Evolutionary conservation across 225 moss, liverwort and hornwort species (phyloP).

Genomic region (Marchantia polymorpha): DNA sequence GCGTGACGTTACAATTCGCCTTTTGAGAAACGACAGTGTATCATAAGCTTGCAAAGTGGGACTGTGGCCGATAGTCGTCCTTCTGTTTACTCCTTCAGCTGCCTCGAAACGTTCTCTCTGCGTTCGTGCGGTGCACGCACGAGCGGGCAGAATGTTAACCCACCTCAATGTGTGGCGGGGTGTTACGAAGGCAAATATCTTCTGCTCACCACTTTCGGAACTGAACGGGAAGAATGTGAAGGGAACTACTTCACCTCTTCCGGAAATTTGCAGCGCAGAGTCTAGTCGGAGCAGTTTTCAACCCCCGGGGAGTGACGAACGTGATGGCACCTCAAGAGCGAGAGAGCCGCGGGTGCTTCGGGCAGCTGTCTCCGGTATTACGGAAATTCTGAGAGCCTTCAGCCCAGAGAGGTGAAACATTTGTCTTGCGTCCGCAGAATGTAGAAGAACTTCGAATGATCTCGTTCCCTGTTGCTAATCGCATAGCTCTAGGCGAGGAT

Average conservation of each 20-base stretch:
- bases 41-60: no score
- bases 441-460: not conserved
- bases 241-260: no score
- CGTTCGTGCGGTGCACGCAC: no score
- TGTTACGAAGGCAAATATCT: no score
- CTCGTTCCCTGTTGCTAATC: no score
- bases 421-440: not conserved
- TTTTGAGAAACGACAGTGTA: no score
- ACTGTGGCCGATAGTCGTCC: no score
- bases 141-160: not conserved
- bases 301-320: not conserved
- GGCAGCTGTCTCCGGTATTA: constrained; percentile 48
- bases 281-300: not conserved
- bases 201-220: not conserved
- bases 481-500: no score
- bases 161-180: not conserved
- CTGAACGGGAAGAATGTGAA: not conserved
- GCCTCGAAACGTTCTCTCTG: no score
- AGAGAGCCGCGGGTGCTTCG: constrained; percentile 55
- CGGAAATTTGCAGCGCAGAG: not conserved
- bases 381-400: constrained; percentile 60
- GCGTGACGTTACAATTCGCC: no score
- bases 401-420: constrained; percentile 26
- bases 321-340: not conserved
- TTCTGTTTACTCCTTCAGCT: no score